A percentile compares a stretch with the other conserved stretches of the same genome.
These are phyloP conservation scores for Brachypodium distachyon DNA, from an alignment of 202 grass and related monocot species.

Conservation along the genomic window DNA sequence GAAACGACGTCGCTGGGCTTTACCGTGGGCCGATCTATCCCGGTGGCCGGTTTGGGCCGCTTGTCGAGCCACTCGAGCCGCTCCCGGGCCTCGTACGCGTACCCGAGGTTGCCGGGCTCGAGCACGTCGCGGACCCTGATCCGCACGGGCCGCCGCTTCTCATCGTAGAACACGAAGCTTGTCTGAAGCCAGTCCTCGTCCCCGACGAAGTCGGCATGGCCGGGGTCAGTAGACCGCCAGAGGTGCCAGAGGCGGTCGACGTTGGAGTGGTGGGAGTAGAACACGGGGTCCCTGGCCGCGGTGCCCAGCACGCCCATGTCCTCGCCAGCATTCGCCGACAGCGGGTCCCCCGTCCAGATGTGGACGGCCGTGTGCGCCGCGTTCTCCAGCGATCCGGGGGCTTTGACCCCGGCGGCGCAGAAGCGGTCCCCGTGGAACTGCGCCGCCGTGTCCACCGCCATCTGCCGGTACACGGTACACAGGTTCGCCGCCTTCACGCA, in stretches of 20 bases:
- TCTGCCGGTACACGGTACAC: not conserved
- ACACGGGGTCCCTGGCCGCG: not conserved
- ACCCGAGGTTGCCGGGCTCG: not conserved
- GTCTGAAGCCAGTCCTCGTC: not conserved
- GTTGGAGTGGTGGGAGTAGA: slow-evolving; percentile 2
- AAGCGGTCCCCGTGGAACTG: not conserved
- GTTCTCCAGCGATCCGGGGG: not conserved
- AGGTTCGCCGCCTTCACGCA: not conserved
- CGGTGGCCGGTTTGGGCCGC: not conserved
- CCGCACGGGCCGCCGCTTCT: not conserved
- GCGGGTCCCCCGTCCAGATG: not conserved
- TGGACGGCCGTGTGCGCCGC: not conserved
- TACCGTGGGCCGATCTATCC: not conserved
- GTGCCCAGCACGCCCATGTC: not conserved
- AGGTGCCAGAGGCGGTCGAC: not conserved
- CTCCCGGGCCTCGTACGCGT: not conserved
- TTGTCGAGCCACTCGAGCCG: not conserved
- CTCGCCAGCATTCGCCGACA: not conserved
- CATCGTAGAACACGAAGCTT: not conserved
- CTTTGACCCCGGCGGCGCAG: not conserved
- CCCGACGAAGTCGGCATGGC: not conserved
- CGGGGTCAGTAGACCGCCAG: not conserved
- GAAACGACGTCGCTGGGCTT: not conserved
- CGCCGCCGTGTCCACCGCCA: not conserved
- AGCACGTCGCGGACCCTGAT: not conserved